Percentiles rank a stretch among this genome's conserved stretches.
Evolutionary conservation across 352 stramenopile genomes (phyloP).

Genomic region (Phytopythium ostracodes): DNA sequence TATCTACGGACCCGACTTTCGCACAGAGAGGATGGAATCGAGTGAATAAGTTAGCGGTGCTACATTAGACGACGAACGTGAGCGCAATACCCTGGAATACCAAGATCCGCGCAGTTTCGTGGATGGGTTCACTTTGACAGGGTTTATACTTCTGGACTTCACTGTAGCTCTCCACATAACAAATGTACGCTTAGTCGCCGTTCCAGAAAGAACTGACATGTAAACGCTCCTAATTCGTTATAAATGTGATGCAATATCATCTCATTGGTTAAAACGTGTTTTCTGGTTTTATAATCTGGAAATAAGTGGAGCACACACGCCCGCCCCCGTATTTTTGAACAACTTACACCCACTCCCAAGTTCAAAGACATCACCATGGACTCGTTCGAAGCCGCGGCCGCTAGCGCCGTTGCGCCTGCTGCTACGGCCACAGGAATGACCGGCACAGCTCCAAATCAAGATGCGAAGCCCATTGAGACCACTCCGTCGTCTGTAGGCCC

Average conservation of each 20-base stretch:
- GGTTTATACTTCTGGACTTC: not conserved
- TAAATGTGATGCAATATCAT: not conserved
- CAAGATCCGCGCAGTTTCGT: no score
- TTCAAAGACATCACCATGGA: slow-evolving; percentile 4
- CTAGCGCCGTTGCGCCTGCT: not conserved
- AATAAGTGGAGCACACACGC: slow-evolving; percentile 7
- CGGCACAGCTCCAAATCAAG: no score
- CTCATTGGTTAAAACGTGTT: not conserved
- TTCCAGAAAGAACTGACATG: slow-evolving; percentile 9
- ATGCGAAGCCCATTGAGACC: not conserved
- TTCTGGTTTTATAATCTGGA: not conserved
- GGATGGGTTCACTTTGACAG: not conserved
- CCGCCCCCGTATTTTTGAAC: not conserved
- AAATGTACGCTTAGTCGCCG: not conserved
- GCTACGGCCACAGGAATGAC: no score
- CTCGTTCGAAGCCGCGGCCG: not conserved
- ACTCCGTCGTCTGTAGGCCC: not conserved
- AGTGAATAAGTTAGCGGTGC: not conserved
- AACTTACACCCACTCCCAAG: not conserved
- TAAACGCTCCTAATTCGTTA: not conserved
- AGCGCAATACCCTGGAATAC: no score
- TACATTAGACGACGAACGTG: no score
- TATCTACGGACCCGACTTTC: slow-evolving; percentile 51
- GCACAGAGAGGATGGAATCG: slow-evolving; percentile 3
- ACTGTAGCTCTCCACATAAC: not conserved